These are phyloP conservation scores for Solanum hybrid DNA, from an alignment of 305 asterid species.

Conservation along the genomic window DNA sequence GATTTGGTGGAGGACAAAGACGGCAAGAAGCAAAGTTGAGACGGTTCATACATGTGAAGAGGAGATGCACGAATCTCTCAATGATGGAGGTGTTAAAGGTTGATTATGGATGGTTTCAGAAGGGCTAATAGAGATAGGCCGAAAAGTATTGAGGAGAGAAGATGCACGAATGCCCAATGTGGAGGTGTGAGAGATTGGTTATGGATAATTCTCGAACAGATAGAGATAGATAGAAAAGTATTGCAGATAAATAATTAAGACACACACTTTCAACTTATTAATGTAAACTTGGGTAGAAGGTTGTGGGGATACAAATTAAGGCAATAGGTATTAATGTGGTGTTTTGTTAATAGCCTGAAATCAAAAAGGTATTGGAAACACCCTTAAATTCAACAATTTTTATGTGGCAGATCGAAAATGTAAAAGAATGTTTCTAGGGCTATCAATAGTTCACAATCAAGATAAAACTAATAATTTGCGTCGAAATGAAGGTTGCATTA, in stretches of 20 bases:
- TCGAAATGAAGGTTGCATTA: not conserved
- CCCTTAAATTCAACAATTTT: not conserved
- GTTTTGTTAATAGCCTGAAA: no score
- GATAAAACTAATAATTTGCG: accelerated
- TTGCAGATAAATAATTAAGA: no score
- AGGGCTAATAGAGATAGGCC: not conserved
- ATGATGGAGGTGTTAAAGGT: not conserved
- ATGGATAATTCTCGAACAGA: no score
- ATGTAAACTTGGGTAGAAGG: not conserved
- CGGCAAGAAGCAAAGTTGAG: not conserved
- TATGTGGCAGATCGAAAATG: no score
- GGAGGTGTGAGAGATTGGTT: not conserved
- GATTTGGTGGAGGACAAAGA: not conserved
- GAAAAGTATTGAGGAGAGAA: not conserved
- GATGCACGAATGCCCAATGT: not conserved
- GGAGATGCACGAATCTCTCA: not conserved
- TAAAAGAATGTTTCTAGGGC: not conserved
- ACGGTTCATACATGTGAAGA: not conserved
- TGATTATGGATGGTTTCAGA: not conserved
- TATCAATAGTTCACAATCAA: not conserved
- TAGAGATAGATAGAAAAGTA: no score
- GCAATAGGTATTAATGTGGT: no score
- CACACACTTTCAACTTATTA: not conserved
- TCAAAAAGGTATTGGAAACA: not conserved
- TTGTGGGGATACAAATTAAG: not conserved